Percentiles rank a stretch among this genome's conserved stretches.
These are phyloP conservation scores for Neocallimastix lanati DNA, from an alignment of 192 early-diverging fungal genomes.

Conservation along the genomic window DNA sequence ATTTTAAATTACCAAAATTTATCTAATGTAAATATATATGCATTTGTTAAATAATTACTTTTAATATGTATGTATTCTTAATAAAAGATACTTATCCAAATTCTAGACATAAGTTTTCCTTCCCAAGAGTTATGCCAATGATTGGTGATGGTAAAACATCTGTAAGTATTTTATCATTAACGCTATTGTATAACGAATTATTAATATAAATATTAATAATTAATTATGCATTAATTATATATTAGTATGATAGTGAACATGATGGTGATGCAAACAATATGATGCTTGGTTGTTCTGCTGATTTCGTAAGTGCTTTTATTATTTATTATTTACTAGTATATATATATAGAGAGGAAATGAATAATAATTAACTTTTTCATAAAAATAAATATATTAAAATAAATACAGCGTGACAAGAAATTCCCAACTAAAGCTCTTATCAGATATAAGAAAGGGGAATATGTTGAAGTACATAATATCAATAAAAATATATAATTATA, in stretches of 20 bases:
- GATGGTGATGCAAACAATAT: slow-evolving; percentile 58
- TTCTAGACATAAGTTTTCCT: slow-evolving; percentile 23
- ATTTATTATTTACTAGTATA: no score
- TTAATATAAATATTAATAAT: no score
- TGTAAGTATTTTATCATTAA: neutral
- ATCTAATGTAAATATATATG: no score
- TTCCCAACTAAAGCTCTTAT: neutral
- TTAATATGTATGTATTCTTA: slow-evolving; percentile 24
- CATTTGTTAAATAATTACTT: no score
- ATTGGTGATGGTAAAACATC: slow-evolving; percentile 70
- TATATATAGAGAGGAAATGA: no score
- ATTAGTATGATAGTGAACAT: slow-evolving; percentile 54
- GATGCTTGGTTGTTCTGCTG: slow-evolving; percentile 2
- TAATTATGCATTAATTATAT: no score
- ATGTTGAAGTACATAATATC: neutral
- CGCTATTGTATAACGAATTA: no score
- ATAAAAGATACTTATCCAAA: slow-evolving; percentile 8
- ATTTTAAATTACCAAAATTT: no score
- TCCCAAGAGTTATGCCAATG: slow-evolving; percentile 87
- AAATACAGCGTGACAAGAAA: neutral
- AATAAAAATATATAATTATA: no score
- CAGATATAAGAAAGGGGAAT: slow-evolving; percentile 1
- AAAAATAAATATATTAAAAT: neutral
- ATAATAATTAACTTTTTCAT: neutral
- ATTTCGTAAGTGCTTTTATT: neutral